Evolutionary conservation across 73 alveolate species (phyloP).

Genomic region (Paramecium octaurelia): DNA sequence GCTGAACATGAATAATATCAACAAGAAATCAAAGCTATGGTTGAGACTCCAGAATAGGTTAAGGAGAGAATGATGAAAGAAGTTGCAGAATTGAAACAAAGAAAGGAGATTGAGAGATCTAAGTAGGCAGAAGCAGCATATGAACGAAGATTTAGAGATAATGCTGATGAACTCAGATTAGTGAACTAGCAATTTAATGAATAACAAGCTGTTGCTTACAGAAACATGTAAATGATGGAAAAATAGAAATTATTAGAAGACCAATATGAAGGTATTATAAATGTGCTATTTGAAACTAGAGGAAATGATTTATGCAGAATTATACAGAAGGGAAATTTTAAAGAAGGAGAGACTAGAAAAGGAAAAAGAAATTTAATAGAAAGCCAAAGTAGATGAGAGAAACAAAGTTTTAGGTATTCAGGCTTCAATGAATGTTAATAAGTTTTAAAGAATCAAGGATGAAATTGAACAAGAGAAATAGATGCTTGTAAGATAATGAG

Average conservation of each 20-base stretch:
- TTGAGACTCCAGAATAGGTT: constrained; percentile 60
- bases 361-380: constrained; percentile 25
- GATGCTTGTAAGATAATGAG: background rate
- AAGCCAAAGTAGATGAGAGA: constrained; percentile 50
- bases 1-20: constrained; percentile 47
- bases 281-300: background rate
- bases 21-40: constrained; percentile 48
- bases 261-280: constrained; percentile 44
- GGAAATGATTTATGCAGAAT: constrained; percentile 61
- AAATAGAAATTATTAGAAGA: constrained; percentile 44
- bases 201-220: constrained; percentile 39
- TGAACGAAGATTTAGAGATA: constrained; percentile 38
- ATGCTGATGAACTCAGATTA: constrained; percentile 57
- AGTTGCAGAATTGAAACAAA: constrained; percentile 35
- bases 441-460: background rate
- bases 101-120: constrained; percentile 38
- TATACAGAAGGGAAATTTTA: constrained; percentile 35
- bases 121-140: background rate
- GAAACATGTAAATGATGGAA: constrained; percentile 55
- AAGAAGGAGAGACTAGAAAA: constrained; percentile 43
- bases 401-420: constrained; percentile 34
- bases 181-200: constrained; percentile 49
- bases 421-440: background rate
- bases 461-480: constrained; percentile 30
- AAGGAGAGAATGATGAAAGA: constrained; percentile 53